A percentile compares a stretch with the other conserved stretches of the same genome.
Conservation (phyloP, 768 basidiomycete genomes). For the Mycena olivaceomarginata region DNA sequence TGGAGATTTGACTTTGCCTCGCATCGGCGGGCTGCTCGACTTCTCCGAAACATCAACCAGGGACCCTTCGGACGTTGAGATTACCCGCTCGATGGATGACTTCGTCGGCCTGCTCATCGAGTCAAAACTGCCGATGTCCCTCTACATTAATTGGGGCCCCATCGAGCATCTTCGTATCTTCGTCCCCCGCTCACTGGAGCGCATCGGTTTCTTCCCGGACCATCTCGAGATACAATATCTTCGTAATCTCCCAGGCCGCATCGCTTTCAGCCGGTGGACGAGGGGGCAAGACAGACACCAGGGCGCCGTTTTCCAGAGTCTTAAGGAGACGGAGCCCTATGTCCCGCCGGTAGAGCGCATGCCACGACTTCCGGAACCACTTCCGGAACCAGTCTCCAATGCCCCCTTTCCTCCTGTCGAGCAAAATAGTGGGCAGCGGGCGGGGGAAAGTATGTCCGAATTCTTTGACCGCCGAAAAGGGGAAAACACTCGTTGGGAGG, state of each 20-base stretch:
- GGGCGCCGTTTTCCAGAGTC: not conserved
- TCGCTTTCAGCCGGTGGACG: conserved; percentile 2
- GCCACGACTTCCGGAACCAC: not conserved
- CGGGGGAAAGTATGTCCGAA: not conserved
- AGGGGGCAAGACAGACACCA: not conserved
- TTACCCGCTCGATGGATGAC: no score
- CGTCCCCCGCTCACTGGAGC: not conserved
- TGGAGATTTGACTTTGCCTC: not conserved
- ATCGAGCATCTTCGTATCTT: not conserved
- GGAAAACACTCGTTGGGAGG: no score
- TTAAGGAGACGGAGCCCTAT: not conserved
- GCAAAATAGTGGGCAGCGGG: not conserved
- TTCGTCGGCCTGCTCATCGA: no score
- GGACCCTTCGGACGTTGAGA: not conserved
- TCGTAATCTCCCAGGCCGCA: not conserved
- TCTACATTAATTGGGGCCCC: not conserved
- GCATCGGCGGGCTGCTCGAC: not conserved
- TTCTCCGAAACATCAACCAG: not conserved
- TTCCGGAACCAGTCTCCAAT: not conserved
- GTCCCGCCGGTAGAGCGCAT: not conserved
- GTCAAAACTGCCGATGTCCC: no score
- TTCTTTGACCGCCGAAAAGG: not conserved
- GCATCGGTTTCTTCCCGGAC: not conserved
- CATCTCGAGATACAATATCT: not conserved
- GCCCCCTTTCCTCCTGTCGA: conserved; percentile 20